Percentiles rank a stretch among this genome's conserved stretches.
Evolutionary conservation across 805 yeast species (phyloP).

Genomic region (Wickerhamiella allomyrinae): DNA sequence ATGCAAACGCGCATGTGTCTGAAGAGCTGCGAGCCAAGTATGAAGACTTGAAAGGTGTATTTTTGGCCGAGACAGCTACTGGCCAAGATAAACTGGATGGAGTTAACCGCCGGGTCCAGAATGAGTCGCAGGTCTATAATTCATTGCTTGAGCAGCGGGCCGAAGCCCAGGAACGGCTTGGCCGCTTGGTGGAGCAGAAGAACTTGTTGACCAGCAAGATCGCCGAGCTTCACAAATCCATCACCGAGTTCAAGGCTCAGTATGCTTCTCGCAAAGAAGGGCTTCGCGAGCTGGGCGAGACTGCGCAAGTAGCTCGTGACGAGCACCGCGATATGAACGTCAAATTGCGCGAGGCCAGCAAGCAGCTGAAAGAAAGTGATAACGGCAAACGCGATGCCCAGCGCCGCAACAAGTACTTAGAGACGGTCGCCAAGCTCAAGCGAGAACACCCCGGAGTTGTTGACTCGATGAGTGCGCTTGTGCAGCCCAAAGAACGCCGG

Average conservation of each 20-base stretch:
- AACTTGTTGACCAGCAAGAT: neutral
- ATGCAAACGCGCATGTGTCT: neutral
- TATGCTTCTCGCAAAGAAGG: constrained; percentile 9
- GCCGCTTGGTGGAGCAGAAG: constrained; percentile 1
- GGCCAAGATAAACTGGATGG: constrained; percentile 12
- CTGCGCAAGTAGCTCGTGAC: constrained; percentile 5
- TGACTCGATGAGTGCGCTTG: constrained; percentile 68
- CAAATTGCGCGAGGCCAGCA: neutral
- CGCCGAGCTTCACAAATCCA: constrained; percentile 8
- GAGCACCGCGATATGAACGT: neutral
- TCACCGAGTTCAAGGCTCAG: constrained; percentile 8
- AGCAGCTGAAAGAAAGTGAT: neutral
- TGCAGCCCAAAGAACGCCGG: constrained; percentile 40
- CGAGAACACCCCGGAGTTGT: constrained; percentile 59
- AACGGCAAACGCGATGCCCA: constrained; percentile 35
- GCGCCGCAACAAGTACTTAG: constrained; percentile 55
- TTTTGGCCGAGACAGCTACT: constrained; percentile 4
- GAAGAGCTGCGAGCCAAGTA: constrained; percentile 2
- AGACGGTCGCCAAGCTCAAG: constrained; percentile 53
- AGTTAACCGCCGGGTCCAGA: constrained; percentile 2
- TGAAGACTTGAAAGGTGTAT: constrained; percentile 6
- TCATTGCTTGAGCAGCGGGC: constrained; percentile 2
- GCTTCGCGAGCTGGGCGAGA: constrained; percentile 9
- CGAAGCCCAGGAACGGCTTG: neutral
- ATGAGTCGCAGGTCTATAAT: constrained; percentile 2